phyloP scores from a whole-genome alignment of 2,329 filamentous ascomycete genomes.

The Trichophyton rubrum region DNA sequence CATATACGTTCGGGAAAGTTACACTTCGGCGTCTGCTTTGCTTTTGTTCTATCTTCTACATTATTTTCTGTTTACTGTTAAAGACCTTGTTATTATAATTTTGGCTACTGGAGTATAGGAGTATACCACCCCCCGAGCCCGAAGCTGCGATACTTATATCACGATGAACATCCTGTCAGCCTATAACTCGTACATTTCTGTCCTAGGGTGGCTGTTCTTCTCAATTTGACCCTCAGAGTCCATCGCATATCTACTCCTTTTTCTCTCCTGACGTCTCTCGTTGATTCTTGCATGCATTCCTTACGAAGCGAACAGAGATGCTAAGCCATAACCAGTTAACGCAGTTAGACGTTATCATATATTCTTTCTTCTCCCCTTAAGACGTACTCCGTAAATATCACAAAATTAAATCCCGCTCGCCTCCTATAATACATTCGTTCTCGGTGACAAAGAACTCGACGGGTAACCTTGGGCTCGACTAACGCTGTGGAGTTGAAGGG shows the following conservation, averaged over 20 bases:
- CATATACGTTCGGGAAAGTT: constrained; percentile 1
- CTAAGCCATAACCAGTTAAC: not conserved
- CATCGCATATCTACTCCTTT: constrained; percentile 1
- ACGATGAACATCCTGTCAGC: not conserved
- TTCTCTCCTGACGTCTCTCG: not conserved
- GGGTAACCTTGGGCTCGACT: not conserved
- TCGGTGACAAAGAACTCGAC: not conserved
- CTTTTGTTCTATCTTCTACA: not conserved
- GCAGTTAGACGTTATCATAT: not conserved
- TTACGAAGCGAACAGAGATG: not conserved
- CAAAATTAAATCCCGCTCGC: not conserved
- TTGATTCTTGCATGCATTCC: not conserved
- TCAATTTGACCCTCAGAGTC: not conserved
- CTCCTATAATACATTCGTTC: not conserved
- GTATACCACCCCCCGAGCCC: not conserved
- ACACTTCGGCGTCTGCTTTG: not conserved
- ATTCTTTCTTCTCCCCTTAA: not conserved
- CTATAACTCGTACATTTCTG: not conserved
- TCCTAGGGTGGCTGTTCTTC: not conserved
- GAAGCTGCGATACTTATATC: not conserved
- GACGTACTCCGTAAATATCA: not conserved
- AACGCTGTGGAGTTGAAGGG: not conserved
- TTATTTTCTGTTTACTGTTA: not conserved
- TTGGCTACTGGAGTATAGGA: not conserved
- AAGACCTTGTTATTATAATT: not conserved